A percentile compares a stretch with the other conserved stretches of the same genome.
These are phyloP conservation scores for Spathaspora girioi DNA, from an alignment of 805 yeast genomes.

Conservation along the genomic window DNA sequence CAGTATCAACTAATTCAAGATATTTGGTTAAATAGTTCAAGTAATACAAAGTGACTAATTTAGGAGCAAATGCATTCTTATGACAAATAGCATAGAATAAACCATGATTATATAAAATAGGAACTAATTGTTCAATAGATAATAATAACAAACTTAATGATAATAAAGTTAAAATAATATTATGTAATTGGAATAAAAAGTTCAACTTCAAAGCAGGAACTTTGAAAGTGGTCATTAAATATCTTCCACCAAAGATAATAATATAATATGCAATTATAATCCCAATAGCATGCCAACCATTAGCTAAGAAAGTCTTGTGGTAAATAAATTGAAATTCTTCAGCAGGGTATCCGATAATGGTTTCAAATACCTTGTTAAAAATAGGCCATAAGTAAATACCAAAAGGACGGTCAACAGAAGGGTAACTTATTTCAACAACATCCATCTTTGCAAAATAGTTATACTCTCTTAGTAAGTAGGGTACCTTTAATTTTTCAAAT, in stretches of 20 bases:
- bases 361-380: constrained; percentile 47
- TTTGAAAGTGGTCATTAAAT: constrained; percentile 46
- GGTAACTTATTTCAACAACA: constrained; percentile 23
- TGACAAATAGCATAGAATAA: constrained; percentile 80
- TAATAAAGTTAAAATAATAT: constrained; percentile 64
- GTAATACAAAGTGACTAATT: constrained; percentile 80
- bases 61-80: constrained; percentile 75
- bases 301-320: constrained; percentile 65
- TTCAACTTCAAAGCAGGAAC: constrained; percentile 71
- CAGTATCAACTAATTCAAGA: constrained; percentile 85
- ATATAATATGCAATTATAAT: constrained; percentile 40
- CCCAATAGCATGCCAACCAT: constrained; percentile 50
- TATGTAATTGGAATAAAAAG: constrained; percentile 79
- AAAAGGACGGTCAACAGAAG: constrained; percentile 46
- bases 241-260: constrained; percentile 67
- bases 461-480: too few species aligned
- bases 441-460: too few species aligned
- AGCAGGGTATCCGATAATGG: constrained; percentile 53
- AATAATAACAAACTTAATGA: constrained; percentile 66
- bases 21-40: constrained; percentile 88
- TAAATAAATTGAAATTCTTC: constrained; percentile 64
- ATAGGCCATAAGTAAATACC: constrained; percentile 68
- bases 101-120: constrained; percentile 72
- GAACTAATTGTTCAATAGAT: constrained; percentile 80
- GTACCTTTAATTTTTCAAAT: too few species aligned